Percentiles rank a stretch among this genome's conserved stretches.
phyloP scores from a whole-genome alignment of 2,329 filamentous ascomycete species.

The Setomelanomma holmii region DNA sequence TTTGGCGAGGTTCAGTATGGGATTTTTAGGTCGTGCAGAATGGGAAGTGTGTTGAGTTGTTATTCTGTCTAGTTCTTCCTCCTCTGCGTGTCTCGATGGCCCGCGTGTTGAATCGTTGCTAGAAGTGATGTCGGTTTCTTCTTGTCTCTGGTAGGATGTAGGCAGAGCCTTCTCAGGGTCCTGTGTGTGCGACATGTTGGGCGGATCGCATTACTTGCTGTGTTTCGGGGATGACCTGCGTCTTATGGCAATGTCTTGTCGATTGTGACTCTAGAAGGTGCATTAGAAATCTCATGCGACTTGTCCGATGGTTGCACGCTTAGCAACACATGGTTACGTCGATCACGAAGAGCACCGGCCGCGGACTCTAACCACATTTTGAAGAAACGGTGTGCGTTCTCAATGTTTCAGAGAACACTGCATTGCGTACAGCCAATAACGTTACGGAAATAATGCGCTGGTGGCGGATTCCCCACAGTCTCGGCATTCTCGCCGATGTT shows the following conservation, averaged over 20 bases:
- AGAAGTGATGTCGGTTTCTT: slow-evolving; percentile 12
- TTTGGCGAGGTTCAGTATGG: slow-evolving; percentile 29
- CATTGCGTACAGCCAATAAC: neutral
- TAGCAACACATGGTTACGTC: slow-evolving; percentile 3
- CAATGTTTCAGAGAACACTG: neutral
- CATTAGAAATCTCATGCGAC: too few species aligned
- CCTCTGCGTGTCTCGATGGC: slow-evolving; percentile 4
- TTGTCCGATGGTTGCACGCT: neutral
- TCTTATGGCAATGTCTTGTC: too few species aligned
- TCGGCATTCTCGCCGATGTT: slow-evolving; percentile 7
- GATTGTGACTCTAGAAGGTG: too few species aligned
- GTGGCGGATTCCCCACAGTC: slow-evolving; percentile 2
- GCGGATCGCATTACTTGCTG: too few species aligned
- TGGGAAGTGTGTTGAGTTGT: slow-evolving; percentile 22
- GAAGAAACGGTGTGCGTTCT: neutral
- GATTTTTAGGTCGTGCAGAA: slow-evolving; percentile 13
- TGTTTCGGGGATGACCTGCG: too few species aligned
- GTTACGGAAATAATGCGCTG: neutral
- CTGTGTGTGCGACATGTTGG: slow-evolving; percentile 6
- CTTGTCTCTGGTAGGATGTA: neutral
- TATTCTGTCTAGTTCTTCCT: slow-evolving; percentile 16
- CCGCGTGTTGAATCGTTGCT: slow-evolving; percentile 3
- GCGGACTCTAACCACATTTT: slow-evolving; percentile 25
- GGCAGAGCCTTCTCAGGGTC: slow-evolving; percentile 24
- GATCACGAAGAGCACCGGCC: slow-evolving; percentile 20